These are phyloP conservation scores for Tolypocladium tropicale DNA, from an alignment of 2,329 filamentous ascomycete genomes.

Conservation along the genomic window DNA sequence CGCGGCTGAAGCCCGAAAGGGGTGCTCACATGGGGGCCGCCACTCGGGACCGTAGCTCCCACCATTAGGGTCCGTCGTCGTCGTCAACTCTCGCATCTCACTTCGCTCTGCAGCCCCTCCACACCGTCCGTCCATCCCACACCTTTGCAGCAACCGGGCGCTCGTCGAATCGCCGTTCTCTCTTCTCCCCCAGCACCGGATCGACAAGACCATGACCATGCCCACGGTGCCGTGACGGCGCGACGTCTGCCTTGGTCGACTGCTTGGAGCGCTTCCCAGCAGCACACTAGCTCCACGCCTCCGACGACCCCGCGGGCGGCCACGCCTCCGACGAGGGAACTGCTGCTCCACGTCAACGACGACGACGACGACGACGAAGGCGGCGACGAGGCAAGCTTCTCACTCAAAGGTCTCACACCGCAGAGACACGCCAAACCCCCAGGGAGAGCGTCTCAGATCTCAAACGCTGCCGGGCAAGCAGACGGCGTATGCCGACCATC, in stretches of 20 bases:
- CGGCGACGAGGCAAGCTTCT: neutral
- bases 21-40: neutral
- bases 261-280: neutral
- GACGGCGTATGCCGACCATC: conserved; percentile 19
- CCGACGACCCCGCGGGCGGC: too few species aligned
- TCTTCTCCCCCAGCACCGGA: neutral
- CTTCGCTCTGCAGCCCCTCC: neutral
- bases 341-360: too few species aligned
- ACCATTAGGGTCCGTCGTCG: too few species aligned
- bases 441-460: conserved; percentile 1
- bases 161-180: neutral
- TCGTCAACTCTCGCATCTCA: neutral
- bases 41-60: neutral
- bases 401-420: neutral
- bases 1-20: neutral
- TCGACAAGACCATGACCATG: conserved; percentile 1
- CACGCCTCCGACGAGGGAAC: neutral
- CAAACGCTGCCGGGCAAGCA: neutral
- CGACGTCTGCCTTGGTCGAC: neutral
- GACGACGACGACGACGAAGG: too few species aligned
- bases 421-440: neutral
- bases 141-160: neutral
- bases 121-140: neutral
- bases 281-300: neutral
- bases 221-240: neutral